Percentiles rank a stretch among this genome's conserved stretches.
Evolutionary conservation across 2,329 filamentous ascomycete genomes (phyloP).

Genomic region (Diaporthe longicolla): DNA sequence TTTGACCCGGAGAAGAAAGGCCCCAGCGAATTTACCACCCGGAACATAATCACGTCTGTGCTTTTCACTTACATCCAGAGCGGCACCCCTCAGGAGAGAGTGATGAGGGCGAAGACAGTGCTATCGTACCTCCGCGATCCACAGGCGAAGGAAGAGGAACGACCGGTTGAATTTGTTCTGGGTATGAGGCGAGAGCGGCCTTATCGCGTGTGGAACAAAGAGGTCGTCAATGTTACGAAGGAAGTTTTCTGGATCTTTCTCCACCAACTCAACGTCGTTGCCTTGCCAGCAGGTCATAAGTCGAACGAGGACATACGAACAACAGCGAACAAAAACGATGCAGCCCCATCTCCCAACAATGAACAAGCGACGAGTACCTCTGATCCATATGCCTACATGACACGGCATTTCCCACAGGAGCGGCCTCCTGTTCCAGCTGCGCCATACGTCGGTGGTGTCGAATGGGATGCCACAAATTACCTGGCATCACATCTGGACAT

Average conservation of each 20-base stretch:
- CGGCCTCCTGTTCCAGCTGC: conserved; percentile 93
- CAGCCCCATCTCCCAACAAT: conserved; percentile 44
- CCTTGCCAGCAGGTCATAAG: conserved; percentile 65
- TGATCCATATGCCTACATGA: conserved; percentile 70
- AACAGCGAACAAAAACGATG: conserved; percentile 43
- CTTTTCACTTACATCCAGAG: conserved; percentile 89
- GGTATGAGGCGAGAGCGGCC: conserved; percentile 90
- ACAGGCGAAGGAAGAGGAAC: conserved; percentile 79
- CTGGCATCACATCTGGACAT: conserved; percentile 93
- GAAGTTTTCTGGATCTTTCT: conserved; percentile 99
- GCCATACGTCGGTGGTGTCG: conserved; percentile 95
- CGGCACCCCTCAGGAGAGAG: conserved; percentile 72
- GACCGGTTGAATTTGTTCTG: conserved; percentile 86
- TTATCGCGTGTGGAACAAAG: conserved; percentile 94
- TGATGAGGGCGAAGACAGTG: conserved; percentile 79
- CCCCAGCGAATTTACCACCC: conserved; percentile 94
- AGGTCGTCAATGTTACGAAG: conserved; percentile 92
- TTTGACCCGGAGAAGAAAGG: conserved; percentile 99
- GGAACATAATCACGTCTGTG: conserved; percentile 89
- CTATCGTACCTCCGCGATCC: conserved; percentile 86
- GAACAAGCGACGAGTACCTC: conserved; percentile 41
- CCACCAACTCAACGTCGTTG: conserved; percentile 90
- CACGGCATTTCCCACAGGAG: conserved; percentile 84
- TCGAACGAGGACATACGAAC: conserved; percentile 46
- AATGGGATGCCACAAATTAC: conserved; percentile 99